phyloP scores from a whole-genome alignment of 164 flowering plant genomes.

The Vitis amurensis region DNA sequence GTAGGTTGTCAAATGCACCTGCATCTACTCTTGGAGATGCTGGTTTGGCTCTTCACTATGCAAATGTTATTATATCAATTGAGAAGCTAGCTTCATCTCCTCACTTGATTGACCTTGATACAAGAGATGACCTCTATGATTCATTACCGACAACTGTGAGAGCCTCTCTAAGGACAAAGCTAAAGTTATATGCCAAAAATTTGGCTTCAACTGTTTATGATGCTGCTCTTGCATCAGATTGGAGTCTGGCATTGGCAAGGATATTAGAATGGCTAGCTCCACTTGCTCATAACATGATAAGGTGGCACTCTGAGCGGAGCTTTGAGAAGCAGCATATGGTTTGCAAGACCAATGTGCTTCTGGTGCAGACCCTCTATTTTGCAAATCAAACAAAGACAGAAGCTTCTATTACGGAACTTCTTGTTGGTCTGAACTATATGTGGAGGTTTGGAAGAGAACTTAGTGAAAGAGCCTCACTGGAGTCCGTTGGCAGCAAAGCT shows the following conservation, averaged over 20 bases:
- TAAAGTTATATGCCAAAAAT: slow-evolving; percentile 34
- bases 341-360: slow-evolving; percentile 40
- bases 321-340: slow-evolving; percentile 48
- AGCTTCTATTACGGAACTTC: slow-evolving; percentile 55
- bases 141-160: slow-evolving; percentile 49
- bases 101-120: slow-evolving; percentile 44
- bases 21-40: slow-evolving; percentile 51
- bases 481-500: slow-evolving; percentile 16
- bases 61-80: slow-evolving; percentile 49
- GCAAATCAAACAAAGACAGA: slow-evolving; percentile 55
- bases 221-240: slow-evolving; percentile 47
- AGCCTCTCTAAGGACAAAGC: slow-evolving; percentile 38
- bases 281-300: slow-evolving; percentile 59
- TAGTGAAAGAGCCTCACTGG: slow-evolving; percentile 17
- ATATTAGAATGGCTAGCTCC: slow-evolving; percentile 64
- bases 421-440: slow-evolving; percentile 58
- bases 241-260: slow-evolving; percentile 39
- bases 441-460: slow-evolving; percentile 31
- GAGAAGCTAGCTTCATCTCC: slow-evolving; percentile 57
- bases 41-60: slow-evolving; percentile 59
- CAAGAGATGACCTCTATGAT: slow-evolving; percentile 59
- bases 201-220: slow-evolving; percentile 33
- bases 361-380: slow-evolving; percentile 64
- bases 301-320: slow-evolving; percentile 66
- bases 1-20: slow-evolving; percentile 24